phyloP scores from a whole-genome alignment of 352 stramenopile genomes.

The Elongisporangium undulatum region DNA sequence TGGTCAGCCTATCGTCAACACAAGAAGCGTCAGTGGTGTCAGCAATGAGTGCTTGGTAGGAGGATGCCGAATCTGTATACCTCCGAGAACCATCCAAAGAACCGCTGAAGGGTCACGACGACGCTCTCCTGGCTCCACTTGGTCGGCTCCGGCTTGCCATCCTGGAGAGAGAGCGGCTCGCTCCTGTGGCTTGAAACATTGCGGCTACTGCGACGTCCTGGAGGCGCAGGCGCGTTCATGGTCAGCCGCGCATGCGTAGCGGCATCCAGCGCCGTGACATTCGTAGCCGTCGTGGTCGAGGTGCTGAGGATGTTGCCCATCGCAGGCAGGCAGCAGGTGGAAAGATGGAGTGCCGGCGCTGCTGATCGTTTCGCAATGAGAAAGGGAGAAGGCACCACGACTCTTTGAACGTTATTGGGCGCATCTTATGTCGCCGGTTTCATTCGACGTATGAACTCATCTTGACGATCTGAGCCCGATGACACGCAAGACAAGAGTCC shows the following conservation, averaged over 20 bases:
- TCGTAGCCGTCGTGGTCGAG: neutral
- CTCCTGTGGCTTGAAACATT: conserved; percentile 2
- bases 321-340: too few species aligned
- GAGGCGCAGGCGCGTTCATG: conserved; percentile 8
- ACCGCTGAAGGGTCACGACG: conserved; percentile 49
- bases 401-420: neutral
- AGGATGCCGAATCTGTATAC: conserved; percentile 8
- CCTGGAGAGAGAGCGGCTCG: conserved; percentile 41
- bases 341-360: neutral
- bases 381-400: neutral
- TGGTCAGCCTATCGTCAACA: neutral
- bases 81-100: conserved; percentile 45
- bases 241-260: neutral
- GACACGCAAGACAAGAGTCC: too few species aligned
- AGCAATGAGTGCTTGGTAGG: neutral
- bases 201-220: neutral
- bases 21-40: neutral
- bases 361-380: neutral
- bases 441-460: neutral
- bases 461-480: neutral
- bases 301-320: conserved; percentile 17
- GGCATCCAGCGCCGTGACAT: neutral
- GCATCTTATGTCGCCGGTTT: neutral
- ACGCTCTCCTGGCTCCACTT: conserved; percentile 47
- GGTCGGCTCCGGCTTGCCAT: conserved; percentile 39